Conservation (phyloP, 805 yeast genomes). For the Suhomyces faveliae region DNA sequence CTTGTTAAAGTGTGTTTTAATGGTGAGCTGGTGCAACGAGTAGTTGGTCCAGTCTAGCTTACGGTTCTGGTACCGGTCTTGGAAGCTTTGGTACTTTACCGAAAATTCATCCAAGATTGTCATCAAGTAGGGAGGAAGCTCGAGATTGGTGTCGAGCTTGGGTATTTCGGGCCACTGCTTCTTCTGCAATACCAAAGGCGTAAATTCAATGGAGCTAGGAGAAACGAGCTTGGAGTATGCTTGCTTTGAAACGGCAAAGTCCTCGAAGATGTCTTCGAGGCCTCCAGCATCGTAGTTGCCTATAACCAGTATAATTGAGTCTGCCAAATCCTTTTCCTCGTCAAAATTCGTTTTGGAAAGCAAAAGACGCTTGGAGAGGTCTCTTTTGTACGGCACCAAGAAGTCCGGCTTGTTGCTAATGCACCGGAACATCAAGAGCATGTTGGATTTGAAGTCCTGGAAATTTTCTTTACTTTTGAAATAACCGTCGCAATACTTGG, state of each 20-base stretch:
- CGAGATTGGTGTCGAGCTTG: slow-evolving; percentile 16
- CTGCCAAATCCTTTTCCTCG: slow-evolving; percentile 22
- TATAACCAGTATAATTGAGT: slow-evolving; percentile 21
- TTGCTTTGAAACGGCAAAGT: slow-evolving; percentile 22
- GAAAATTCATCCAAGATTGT: slow-evolving; percentile 21
- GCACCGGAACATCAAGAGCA: slow-evolving; percentile 29
- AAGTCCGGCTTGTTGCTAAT: slow-evolving; percentile 35
- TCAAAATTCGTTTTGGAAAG: slow-evolving; percentile 20
- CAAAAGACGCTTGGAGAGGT: slow-evolving; percentile 38
- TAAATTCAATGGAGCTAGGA: slow-evolving; percentile 20
- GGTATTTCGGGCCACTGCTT: slow-evolving; percentile 44
- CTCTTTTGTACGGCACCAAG: slow-evolving; percentile 28
- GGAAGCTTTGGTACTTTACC: slow-evolving; percentile 16
- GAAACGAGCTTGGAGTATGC: slow-evolving; percentile 11
- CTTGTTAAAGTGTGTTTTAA: slow-evolving; percentile 30
- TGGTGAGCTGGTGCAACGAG: slow-evolving; percentile 39
- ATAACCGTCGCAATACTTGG: slow-evolving; percentile 32
- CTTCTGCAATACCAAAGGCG: slow-evolving; percentile 32
- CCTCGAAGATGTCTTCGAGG: slow-evolving; percentile 34
- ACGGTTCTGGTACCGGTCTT: slow-evolving; percentile 23
- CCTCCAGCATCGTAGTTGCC: slow-evolving; percentile 32
- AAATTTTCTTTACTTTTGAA: slow-evolving; percentile 19
- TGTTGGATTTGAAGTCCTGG: slow-evolving; percentile 17
- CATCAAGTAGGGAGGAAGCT: slow-evolving; percentile 24
- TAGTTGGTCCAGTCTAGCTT: slow-evolving; percentile 42